Percentiles rank a stretch among this genome's conserved stretches.
phyloP scores from a whole-genome alignment of 257 asterid genomes.

The Rehmannia glutinosa region DNA sequence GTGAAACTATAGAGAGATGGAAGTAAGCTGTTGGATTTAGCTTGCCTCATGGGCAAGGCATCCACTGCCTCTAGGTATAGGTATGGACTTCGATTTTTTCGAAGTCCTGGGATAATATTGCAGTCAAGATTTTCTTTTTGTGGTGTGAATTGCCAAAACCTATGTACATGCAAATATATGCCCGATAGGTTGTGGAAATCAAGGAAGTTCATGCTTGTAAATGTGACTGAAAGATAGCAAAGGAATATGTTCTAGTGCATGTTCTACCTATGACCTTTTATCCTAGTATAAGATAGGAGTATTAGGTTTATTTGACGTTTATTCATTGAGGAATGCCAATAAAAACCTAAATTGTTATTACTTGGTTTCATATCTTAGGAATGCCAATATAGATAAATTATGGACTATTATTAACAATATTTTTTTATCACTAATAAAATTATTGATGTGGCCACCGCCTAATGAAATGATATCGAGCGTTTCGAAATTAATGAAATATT shows the following conservation, averaged over 20 bases:
- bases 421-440: too few species aligned
- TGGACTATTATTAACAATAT: too few species aligned
- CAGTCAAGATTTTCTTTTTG: background rate
- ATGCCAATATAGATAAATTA: too few species aligned
- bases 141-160: background rate
- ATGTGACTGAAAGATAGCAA: background rate
- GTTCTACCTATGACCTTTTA: background rate
- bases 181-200: background rate
- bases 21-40: constrained; percentile 7
- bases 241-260: background rate
- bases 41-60: background rate
- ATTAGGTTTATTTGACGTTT: too few species aligned
- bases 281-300: too few species aligned
- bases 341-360: too few species aligned
- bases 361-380: too few species aligned
- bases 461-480: too few species aligned
- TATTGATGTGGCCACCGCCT: too few species aligned
- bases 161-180: background rate
- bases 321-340: too few species aligned
- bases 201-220: constrained; percentile 3
- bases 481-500: too few species aligned
- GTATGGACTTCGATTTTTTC: background rate
- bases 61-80: background rate
- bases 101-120: background rate
- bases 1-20: background rate